Percentiles rank a stretch among this genome's conserved stretches.
phyloP scores from a whole-genome alignment of 2,329 filamentous ascomycete species.

The Sporothrix protearum region DNA sequence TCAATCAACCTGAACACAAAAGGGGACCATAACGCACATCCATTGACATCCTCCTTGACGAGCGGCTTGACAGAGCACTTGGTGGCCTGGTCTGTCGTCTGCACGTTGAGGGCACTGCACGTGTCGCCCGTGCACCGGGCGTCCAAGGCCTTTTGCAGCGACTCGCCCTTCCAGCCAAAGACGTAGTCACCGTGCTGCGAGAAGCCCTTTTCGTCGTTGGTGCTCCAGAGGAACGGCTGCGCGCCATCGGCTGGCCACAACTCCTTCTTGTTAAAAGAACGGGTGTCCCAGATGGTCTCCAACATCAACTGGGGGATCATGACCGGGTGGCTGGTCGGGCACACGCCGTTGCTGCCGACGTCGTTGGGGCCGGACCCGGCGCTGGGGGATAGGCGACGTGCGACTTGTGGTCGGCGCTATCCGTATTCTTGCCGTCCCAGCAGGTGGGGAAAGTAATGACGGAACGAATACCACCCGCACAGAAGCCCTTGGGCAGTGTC shows the following conservation, averaged over 20 bases:
- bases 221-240: constrained; percentile 44
- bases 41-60: neutral
- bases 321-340: constrained; percentile 45
- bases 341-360: constrained; percentile 45
- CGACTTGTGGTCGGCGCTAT: constrained; percentile 41
- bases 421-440: constrained; percentile 49
- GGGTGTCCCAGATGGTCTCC: constrained; percentile 47
- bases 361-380: constrained; percentile 34
- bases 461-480: constrained; percentile 35
- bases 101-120: constrained; percentile 43
- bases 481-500: constrained; percentile 49
- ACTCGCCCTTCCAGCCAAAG: constrained; percentile 50
- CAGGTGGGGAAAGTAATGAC: constrained; percentile 45
- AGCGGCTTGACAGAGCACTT: neutral
- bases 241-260: constrained; percentile 44
- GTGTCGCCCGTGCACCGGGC: constrained; percentile 46
- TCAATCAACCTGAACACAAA: no score
- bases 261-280: constrained; percentile 41
- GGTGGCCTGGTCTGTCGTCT: constrained; percentile 37
- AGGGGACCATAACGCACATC: no score
- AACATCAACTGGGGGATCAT: constrained; percentile 50
- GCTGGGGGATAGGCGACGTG: constrained; percentile 39
- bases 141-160: constrained; percentile 49
- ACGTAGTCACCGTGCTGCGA: constrained; percentile 52
- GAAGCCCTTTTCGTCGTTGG: constrained; percentile 43